These are phyloP conservation scores for Pugionium cornutum DNA, from an alignment of 345 rosid genomes.

Conservation along the genomic window DNA sequence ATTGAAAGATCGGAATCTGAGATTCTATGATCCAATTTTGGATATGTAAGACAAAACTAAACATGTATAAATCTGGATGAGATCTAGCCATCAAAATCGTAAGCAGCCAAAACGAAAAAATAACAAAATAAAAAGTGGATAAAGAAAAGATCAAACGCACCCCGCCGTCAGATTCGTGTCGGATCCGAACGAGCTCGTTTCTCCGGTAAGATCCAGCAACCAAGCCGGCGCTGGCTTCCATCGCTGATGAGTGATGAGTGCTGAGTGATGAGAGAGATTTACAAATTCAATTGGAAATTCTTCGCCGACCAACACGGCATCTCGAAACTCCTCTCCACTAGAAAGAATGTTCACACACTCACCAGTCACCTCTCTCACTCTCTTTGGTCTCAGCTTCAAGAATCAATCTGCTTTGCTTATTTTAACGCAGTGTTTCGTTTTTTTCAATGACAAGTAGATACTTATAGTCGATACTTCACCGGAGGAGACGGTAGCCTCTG, in stretches of 20 bases:
- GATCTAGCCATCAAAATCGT: conserved; percentile 16
- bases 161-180: conserved; percentile 94
- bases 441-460: conserved; percentile 19
- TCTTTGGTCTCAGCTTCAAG: conserved; percentile 18
- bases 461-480: conserved; percentile 27
- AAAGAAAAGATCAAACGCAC: conserved; percentile 49
- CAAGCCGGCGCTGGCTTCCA: conserved; percentile 93
- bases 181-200: conserved; percentile 96
- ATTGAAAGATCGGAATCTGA: conserved; percentile 21
- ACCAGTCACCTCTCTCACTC: conserved; percentile 11
- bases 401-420: conserved; percentile 27
- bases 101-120: not conserved
- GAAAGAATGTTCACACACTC: conserved; percentile 14
- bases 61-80: not conserved
- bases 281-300: conserved; percentile 11
- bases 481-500: conserved; percentile 40
- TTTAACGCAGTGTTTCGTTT: conserved; percentile 27
- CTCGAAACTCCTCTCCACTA: conserved; percentile 24
- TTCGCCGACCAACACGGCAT: conserved; percentile 68
- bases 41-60: not conserved
- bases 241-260: conserved; percentile 32
- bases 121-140: not conserved
- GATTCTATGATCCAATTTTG: conserved; percentile 1
- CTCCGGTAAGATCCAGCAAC: conserved; percentile 96
- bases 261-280: not conserved